phyloP scores from a whole-genome alignment of 2,329 filamentous ascomycete genomes.

The Exophiala dermatitidis region DNA sequence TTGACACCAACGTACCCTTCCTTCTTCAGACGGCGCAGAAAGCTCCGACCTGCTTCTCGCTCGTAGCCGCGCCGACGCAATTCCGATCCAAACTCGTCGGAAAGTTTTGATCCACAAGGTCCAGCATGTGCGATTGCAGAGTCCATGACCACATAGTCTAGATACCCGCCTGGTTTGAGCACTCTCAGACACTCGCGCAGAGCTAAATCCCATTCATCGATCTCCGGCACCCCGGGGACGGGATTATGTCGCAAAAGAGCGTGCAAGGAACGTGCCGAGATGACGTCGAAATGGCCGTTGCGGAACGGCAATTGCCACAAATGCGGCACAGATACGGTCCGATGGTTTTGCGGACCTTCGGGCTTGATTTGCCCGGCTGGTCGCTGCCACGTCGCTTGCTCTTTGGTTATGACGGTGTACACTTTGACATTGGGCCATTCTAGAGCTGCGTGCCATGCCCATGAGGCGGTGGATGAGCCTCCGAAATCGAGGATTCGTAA shows the following conservation, averaged over 20 bases:
- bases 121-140: conserved; percentile 83
- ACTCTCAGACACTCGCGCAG: conserved; percentile 81
- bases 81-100: conserved; percentile 85
- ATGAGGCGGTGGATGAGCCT: conserved; percentile 77
- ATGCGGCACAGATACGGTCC: conserved; percentile 67
- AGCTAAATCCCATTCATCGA: conserved; percentile 83
- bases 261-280: conserved; percentile 83
- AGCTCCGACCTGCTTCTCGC: conserved; percentile 71
- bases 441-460: conserved; percentile 88
- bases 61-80: conserved; percentile 88
- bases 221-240: conserved; percentile 52
- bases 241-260: conserved; percentile 67
- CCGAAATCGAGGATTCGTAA: conserved; percentile 76
- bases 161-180: conserved; percentile 83
- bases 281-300: conserved; percentile 78
- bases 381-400: conserved; percentile 61
- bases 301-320: conserved; percentile 79
- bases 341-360: conserved; percentile 79
- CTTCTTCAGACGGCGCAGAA: conserved; percentile 64
- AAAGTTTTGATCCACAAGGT: conserved; percentile 68
- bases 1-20: conserved; percentile 74
- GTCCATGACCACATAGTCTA: conserved; percentile 87
- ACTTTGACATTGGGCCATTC: conserved; percentile 80
- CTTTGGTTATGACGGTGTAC: conserved; percentile 77
- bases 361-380: conserved; percentile 43